A percentile compares a stretch with the other conserved stretches of the same genome.
These are phyloP conservation scores for Aquilaria agallochum DNA, from an alignment of 441 rosid genomes.

Conservation along the genomic window DNA sequence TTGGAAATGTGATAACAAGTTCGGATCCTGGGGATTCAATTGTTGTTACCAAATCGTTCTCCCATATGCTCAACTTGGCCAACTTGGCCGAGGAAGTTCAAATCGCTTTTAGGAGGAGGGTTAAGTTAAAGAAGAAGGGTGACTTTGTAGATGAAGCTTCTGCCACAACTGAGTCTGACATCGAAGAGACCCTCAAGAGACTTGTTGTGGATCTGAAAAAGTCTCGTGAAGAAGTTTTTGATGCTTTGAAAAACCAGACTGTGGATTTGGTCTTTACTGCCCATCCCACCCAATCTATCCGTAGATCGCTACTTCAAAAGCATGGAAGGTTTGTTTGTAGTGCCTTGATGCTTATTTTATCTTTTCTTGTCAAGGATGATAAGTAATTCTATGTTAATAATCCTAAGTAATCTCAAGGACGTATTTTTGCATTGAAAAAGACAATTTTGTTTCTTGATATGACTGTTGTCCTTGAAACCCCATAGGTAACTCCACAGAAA, in stretches of 20 bases:
- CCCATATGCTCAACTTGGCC: constrained; percentile 92
- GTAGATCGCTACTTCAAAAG: constrained; percentile 89
- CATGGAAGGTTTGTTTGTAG: constrained; percentile 61
- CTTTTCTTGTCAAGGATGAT: not conserved
- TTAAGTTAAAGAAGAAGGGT: constrained; percentile 77
- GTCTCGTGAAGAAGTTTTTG: constrained; percentile 81
- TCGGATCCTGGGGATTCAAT: constrained; percentile 92
- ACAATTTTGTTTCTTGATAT: too few species aligned
- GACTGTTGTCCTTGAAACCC: too few species aligned
- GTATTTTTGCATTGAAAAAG: too few species aligned
- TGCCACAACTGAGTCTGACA: constrained; percentile 83
- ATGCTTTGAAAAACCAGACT: constrained; percentile 90
- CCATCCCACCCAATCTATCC: constrained; percentile 90
- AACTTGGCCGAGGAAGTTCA: constrained; percentile 92
- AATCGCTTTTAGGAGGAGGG: constrained; percentile 71
- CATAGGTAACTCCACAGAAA: not conserved
- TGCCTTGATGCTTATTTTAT: not conserved
- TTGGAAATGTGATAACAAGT: constrained; percentile 68
- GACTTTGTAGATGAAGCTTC: constrained; percentile 75
- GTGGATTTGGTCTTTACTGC: constrained; percentile 90
- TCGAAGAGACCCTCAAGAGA: constrained; percentile 77
- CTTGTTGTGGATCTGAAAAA: constrained; percentile 65
- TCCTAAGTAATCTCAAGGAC: not conserved
- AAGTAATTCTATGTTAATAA: not conserved
- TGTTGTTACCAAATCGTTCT: constrained; percentile 72